Evolutionary conservation across 1,284 basidiomycete species (phyloP).

Genomic region (Rhodotorula sp.): DNA sequence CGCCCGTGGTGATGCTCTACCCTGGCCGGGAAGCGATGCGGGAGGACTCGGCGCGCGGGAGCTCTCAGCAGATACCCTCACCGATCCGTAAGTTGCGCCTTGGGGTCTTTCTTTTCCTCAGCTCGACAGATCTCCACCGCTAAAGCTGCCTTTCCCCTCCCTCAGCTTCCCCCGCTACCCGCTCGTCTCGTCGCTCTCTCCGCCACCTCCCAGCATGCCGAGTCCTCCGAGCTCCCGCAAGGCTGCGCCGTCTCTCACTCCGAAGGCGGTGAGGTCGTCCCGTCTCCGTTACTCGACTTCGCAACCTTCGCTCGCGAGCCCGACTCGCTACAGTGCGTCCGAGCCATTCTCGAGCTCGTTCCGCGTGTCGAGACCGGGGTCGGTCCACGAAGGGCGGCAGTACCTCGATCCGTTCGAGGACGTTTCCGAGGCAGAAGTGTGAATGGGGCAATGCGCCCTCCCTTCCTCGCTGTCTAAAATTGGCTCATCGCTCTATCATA

Average conservation of each 20-base stretch:
- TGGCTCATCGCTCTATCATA: too few relatives aligned
- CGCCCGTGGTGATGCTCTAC: neutral
- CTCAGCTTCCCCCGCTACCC: neutral
- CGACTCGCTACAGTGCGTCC: neutral
- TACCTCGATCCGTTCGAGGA: slow-evolving; percentile 11
- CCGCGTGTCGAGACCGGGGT: neutral
- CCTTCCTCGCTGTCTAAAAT: too few relatives aligned
- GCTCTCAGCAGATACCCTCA: slow-evolving; percentile 7
- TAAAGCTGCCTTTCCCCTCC: too few relatives aligned
- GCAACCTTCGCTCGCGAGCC: neutral
- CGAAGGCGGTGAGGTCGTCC: neutral
- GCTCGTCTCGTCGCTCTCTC: neutral
- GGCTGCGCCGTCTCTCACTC: neutral
- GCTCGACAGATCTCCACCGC: neutral
- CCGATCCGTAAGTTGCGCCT: slow-evolving; percentile 6
- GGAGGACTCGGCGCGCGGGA: neutral
- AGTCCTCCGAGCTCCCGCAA: neutral
- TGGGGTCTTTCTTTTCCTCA: too few relatives aligned
- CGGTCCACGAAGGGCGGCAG: neutral
- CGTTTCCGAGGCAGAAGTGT: neutral
- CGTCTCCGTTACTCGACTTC: neutral
- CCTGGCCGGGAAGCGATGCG: neutral
- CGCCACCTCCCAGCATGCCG: slow-evolving; percentile 1
- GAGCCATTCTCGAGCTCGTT: neutral
- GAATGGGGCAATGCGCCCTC: neutral